Base-by-base conservation (phyloP, 2,329 filamentous ascomycete species). In the Bipolaris bicolor region DNA sequence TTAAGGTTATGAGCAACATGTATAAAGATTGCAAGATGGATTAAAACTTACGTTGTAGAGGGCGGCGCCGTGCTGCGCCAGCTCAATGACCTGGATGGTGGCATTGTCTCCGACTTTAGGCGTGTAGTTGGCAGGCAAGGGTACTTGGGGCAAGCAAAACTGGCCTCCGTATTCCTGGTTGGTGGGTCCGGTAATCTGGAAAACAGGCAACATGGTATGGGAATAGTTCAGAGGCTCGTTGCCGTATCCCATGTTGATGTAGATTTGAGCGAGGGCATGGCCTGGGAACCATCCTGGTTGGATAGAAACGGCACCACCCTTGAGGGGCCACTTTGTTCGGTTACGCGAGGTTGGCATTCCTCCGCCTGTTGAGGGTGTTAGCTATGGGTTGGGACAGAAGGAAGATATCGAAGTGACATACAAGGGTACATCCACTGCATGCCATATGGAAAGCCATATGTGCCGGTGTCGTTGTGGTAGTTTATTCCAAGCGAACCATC, bases 391-490 rank as follows among this genome's bases (percentile, higher is more conserved):
- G 31, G 16, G 16, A 22, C 13, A 9, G 33, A 31, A 4, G 29
- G 7, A 20, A 31, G 3, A 7, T 20, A 15, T 18, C 52, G 22
- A 26, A 34, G 40, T n/a, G 10, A 81, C 91, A 80, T 82, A 97
- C 92, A 97, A 77, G 93, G 92, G 81, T 96, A 97, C 75, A 88
- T 87, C 92, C 92, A 97, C 80, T 96, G 90, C 90, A 95, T 94
- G 78, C 92, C 93, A 66, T 90, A 96, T 1, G 92, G 92, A 67
- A 86, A 95, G 0, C 78, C 71, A 16, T 73, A 69, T 15, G 80
- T 79, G 20, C 77, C 79, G 52, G 83, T 82, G 16, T 78, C 79
- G 50, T 83, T 82, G 22, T 67, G 60, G 34, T 71, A 74, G 53
- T 76, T 79, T 26, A 78, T 79, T 5, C 82, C 82, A 3, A 87